Evolutionary conservation across 768 basidiomycete species (phyloP).

Genomic region (Podaxis rugospora): DNA sequence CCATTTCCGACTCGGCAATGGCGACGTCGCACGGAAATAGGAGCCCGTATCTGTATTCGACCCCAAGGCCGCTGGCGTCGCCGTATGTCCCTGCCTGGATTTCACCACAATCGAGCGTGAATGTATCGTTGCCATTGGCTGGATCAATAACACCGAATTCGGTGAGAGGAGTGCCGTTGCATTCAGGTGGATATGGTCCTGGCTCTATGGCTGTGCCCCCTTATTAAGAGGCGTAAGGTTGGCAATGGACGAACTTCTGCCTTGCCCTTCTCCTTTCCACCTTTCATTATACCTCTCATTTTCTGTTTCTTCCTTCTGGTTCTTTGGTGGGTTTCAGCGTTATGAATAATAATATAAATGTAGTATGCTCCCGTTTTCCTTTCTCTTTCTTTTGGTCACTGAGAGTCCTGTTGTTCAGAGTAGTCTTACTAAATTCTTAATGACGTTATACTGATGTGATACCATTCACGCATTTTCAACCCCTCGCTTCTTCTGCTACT

Average conservation of each 20-base stretch:
- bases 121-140: conserved; percentile 11
- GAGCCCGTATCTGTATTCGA: conserved; percentile 25
- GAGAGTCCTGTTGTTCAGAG: background rate
- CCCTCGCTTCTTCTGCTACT: background rate
- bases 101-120: conserved; percentile 16
- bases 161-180: conserved; percentile 7
- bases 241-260: no score
- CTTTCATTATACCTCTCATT: background rate
- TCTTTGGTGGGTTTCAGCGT: background rate
- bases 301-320: background rate
- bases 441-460: background rate
- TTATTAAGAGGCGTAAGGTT: background rate
- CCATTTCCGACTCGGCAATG: background rate
- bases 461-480: background rate
- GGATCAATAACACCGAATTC: conserved; percentile 19
- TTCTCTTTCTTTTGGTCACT: background rate
- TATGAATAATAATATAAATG: background rate
- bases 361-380: background rate
- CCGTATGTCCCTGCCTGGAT: conserved; percentile 30
- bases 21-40: conserved; percentile 1
- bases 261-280: background rate
- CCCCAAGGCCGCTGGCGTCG: conserved; percentile 14
- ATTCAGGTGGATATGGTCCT: background rate
- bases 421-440: background rate
- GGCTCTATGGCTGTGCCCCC: background rate